Conservation (phyloP, 2,329 filamentous ascomycete species). For the Colletotrichum sp. region DNA sequence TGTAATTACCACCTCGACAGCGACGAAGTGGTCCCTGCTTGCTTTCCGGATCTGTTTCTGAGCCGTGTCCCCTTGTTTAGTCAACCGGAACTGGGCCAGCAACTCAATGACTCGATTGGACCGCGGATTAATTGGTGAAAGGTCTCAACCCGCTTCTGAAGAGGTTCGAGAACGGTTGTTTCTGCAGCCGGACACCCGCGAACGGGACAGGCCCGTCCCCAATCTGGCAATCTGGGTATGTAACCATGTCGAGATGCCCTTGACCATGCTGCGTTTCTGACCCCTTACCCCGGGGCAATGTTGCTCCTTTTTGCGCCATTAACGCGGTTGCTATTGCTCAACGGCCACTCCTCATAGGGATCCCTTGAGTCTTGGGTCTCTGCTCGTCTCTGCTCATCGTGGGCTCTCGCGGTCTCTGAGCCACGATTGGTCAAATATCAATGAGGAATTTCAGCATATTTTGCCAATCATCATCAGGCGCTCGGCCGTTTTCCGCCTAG, state of each 20-base stretch:
- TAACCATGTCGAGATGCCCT: constrained; percentile 5
- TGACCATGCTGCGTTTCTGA: constrained; percentile 4
- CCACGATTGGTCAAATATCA: constrained; percentile 14
- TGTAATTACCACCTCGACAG: not conserved
- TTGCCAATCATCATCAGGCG: constrained; percentile 14
- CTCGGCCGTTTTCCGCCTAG: not conserved
- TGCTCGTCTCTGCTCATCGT: constrained; percentile 4
- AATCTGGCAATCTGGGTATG: not conserved
- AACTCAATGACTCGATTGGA: constrained; percentile 4
- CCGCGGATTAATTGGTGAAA: not conserved
- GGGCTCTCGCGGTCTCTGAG: not conserved
- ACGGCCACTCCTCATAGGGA: not conserved
- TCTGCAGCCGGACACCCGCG: not conserved
- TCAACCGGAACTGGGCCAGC: not conserved
- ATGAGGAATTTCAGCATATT: constrained; percentile 2
- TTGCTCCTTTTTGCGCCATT: constrained; percentile 6
- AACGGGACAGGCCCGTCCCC: constrained; percentile 3
- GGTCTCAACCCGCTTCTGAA: not conserved
- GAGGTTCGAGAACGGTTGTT: constrained; percentile 12
- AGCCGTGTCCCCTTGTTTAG: constrained; percentile 1
- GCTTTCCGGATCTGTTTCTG: not conserved
- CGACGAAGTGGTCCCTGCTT: not conserved
- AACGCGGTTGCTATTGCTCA: not conserved
- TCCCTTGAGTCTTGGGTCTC: not conserved
- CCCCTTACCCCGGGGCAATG: not conserved